A percentile compares a stretch with the other conserved stretches of the same genome.
These are phyloP conservation scores for Capsicum pubescens DNA, from an alignment of 257 asterid species.

Conservation along the genomic window DNA sequence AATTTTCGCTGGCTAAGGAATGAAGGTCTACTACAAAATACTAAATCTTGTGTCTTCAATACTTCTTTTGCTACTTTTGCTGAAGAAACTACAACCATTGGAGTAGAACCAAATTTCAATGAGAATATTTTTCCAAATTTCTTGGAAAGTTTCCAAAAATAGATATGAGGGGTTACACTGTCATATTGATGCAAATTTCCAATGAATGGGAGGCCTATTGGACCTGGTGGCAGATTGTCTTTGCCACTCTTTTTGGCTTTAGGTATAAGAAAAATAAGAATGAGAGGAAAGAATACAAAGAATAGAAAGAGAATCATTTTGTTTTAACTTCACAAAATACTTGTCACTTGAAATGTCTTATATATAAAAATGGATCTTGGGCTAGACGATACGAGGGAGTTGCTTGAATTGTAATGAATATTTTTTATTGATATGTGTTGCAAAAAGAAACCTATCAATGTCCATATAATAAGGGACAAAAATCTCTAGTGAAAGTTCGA, in stretches of 20 bases:
- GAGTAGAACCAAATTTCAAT: not conserved
- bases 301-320: not conserved
- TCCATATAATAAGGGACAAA: not conserved
- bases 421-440: not conserved
- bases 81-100: not conserved
- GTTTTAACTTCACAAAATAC: not conserved
- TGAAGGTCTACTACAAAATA: too few species aligned
- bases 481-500: not conserved
- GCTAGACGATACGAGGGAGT: too few species aligned
- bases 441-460: not conserved
- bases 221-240: not conserved
- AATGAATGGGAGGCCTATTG: not conserved
- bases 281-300: not conserved
- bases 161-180: not conserved
- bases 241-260: not conserved
- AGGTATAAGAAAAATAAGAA: not conserved
- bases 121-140: not conserved
- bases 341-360: not conserved
- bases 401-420: too few species aligned
- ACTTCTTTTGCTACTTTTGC: too few species aligned
- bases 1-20: too few species aligned
- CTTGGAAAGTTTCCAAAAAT: not conserved
- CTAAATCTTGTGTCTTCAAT: too few species aligned
- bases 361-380: not conserved
- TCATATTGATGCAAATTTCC: conserved; percentile 20